Percentiles rank a stretch among this genome's conserved stretches.
These are phyloP conservation scores for Coemansia sp. DNA, from an alignment of 192 early-diverging fungal species.

Conservation along the genomic window DNA sequence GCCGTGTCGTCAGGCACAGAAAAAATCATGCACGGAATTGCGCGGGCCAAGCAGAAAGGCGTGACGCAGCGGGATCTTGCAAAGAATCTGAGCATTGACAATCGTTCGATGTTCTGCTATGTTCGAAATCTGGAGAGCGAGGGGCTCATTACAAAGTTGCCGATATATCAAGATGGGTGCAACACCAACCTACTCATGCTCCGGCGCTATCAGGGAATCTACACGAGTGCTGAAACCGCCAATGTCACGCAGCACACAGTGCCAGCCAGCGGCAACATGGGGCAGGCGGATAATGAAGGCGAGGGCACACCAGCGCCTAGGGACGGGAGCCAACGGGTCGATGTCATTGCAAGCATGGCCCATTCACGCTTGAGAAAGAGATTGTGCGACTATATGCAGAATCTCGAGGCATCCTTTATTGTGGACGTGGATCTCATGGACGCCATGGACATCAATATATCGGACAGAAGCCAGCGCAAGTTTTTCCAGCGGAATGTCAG, in stretches of 20 bases:
- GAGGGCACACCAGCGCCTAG: background rate
- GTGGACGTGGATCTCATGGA: constrained; percentile 39
- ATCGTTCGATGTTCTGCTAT: constrained; percentile 39
- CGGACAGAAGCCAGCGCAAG: constrained; percentile 15
- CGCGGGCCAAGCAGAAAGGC: constrained; percentile 32
- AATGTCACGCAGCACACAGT: background rate
- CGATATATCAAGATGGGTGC: constrained; percentile 19
- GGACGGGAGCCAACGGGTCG: background rate
- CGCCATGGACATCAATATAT: constrained; percentile 26
- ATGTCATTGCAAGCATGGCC: constrained; percentile 11
- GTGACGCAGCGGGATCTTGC: constrained; percentile 31
- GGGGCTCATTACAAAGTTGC: constrained; percentile 32
- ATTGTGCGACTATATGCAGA: constrained; percentile 22
- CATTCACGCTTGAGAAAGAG: constrained; percentile 15
- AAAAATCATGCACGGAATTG: constrained; percentile 22
- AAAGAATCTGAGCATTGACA: constrained; percentile 25
- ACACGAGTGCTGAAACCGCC: background rate
- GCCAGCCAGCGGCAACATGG: background rate
- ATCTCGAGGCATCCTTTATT: constrained; percentile 22
- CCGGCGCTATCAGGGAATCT: constrained; percentile 20
- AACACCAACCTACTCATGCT: constrained; percentile 47
- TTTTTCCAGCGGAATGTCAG: constrained; percentile 37
- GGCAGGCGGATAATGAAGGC: background rate
- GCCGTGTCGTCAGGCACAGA: constrained; percentile 12
- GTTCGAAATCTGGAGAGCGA: constrained; percentile 34